Evolutionary conservation across 495 filamentous ascomycete genomes (phyloP).

Genomic region (Apiosordaria backusii): DNA sequence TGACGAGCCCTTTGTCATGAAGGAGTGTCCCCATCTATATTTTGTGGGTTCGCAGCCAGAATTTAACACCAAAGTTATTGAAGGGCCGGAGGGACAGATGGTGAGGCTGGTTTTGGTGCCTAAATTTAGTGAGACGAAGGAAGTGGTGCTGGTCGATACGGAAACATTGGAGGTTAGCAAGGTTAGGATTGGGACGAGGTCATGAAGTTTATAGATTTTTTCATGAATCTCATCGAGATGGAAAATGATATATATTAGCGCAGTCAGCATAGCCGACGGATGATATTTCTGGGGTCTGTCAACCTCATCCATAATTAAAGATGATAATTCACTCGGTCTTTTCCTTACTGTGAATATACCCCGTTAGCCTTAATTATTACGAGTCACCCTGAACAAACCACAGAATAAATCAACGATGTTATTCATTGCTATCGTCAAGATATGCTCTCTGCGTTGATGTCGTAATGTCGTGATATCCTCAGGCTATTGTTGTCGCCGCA

Average conservation of each 20-base stretch:
- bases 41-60: constrained; percentile 83
- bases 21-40: constrained; percentile 83
- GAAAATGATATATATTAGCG: not conserved
- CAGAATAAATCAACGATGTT: not conserved
- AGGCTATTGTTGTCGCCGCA: not conserved
- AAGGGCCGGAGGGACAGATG: constrained; percentile 55
- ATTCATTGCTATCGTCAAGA: not conserved
- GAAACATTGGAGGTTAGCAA: constrained; percentile 76
- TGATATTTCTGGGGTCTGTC: not conserved
- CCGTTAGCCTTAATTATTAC: not conserved
- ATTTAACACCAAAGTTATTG: constrained; percentile 72
- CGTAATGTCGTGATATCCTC: not conserved
- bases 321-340: not conserved
- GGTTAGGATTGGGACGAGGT: constrained; percentile 45
- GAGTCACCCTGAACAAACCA: not conserved
- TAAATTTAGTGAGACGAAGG: constrained; percentile 72
- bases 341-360: not conserved
- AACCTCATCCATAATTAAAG: not conserved
- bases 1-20: constrained; percentile 79
- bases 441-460: not conserved
- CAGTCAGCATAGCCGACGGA: not conserved
- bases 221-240: constrained; percentile 4
- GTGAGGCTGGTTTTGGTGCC: constrained; percentile 78
- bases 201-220: too few species aligned
- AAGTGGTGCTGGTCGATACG: constrained; percentile 79